Evolutionary conservation across 352 stramenopile genomes (phyloP), one percentile per base, ranked within the genome.

Genomic region (Blastocystis sp.): DNA sequence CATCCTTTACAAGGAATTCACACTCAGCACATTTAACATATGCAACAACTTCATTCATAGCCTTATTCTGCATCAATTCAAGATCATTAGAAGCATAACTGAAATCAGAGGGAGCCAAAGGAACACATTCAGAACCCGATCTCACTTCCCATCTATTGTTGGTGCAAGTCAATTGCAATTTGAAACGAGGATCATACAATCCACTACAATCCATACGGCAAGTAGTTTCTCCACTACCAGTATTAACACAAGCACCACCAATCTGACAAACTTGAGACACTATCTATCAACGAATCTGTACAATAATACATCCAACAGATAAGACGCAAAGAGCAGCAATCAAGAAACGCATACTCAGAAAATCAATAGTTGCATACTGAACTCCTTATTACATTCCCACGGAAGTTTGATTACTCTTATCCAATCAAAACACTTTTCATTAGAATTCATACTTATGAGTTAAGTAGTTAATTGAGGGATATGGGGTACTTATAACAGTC

Each of bases 11-110:
- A 19, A 65, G 21, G 46, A 65, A 83, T 24, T 83, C 52, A 56
- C 71, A 83, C 27, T 83, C 12, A 46, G 57, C 56, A 29, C 71
- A 65, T 14, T 83, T 83, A n/a, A 63, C 9, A 37, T 16, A 52
- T 46, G 71, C 42, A 43, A 54, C 46, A n/a, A 83, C n/a, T 37
- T 29, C 32, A 39, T 37, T 63, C 46, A 83, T 83, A 21, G 32
- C 11, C 54, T 83, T 42, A 49, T 83, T 83, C 4, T 67, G 24
- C 49, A 46, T 21, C 46, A 65, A 83, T n/a, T 52, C 46, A 16
- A 67, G 29, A 65, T 83, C 71, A 14, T 14, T 67, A 3, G 24
- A 27, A 29, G 49, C 21, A 46, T 83, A 83, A 42, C 24, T 66
- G n/a, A 83, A 66, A 66, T 65, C 54, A 39, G 49, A 65, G 29